Conservation (phyloP, 2,329 filamentous ascomycete species). For the Xylariaceae sp. region DNA sequence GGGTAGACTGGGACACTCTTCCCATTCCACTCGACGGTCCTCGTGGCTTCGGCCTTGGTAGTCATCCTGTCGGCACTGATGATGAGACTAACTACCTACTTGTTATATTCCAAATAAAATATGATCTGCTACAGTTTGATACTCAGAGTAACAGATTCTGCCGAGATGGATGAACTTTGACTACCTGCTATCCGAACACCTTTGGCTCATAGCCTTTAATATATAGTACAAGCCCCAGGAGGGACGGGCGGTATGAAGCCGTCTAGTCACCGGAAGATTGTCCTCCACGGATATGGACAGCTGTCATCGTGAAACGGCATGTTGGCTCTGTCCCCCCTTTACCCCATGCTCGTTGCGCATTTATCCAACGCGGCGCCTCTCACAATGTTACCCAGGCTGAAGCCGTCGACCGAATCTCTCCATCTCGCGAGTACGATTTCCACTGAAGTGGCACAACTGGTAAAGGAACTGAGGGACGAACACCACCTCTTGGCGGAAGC, state of each 20-base stretch:
- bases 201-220: conserved; percentile 5
- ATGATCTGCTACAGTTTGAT: background rate
- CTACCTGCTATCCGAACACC: background rate
- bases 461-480: background rate
- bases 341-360: conserved; percentile 20
- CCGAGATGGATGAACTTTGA: background rate
- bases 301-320: conserved; percentile 3
- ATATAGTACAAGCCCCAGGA: background rate
- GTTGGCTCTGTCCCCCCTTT: conserved; percentile 14
- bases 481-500: conserved; percentile 18
- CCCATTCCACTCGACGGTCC: conserved; percentile 46
- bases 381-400: conserved; percentile 12
- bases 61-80: conserved; percentile 27
- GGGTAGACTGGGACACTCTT: conserved; percentile 45
- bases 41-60: conserved; percentile 35
- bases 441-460: conserved; percentile 14
- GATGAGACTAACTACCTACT: background rate
- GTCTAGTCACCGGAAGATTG: conserved; percentile 16
- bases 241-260: conserved; percentile 10
- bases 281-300: conserved; percentile 14
- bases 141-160: background rate
- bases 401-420: conserved; percentile 8
- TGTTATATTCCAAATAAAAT: conserved; percentile 5
- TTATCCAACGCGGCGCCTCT: conserved; percentile 20
- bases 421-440: background rate